Percentiles rank a stretch among this genome's conserved stretches.
These are phyloP conservation scores for Hemisphaericaspora xylofermentans DNA, from an alignment of 1,139 yeast species.

Conservation along the genomic window DNA sequence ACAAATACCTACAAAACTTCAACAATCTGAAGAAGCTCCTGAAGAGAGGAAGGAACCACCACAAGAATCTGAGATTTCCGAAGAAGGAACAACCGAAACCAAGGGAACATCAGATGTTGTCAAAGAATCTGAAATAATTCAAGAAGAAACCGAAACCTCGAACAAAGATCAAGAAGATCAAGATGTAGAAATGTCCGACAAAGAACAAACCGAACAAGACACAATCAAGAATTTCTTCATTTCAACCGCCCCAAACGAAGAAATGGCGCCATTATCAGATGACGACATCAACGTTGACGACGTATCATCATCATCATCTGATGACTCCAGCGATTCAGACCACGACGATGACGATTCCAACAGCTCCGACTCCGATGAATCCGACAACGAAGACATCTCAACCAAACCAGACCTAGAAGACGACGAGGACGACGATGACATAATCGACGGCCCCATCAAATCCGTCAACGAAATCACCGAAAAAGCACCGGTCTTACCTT, in stretches of 20 bases:
- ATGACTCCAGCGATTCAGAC: slow-evolving; percentile 12
- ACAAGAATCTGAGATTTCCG: too few relatives aligned
- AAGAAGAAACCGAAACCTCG: neutral
- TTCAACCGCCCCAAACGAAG: slow-evolving; percentile 3
- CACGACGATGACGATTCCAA: slow-evolving; percentile 18
- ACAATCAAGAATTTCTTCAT: slow-evolving; percentile 1
- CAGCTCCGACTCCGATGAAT: slow-evolving; percentile 21
- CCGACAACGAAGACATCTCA: slow-evolving; percentile 17
- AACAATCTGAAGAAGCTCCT: too few relatives aligned
- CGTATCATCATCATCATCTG: slow-evolving; percentile 13
- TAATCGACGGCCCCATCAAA: slow-evolving; percentile 55
- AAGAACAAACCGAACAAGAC: slow-evolving; percentile 4
- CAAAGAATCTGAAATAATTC: too few relatives aligned
- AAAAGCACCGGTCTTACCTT: slow-evolving; percentile 66
- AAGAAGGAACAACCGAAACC: too few relatives aligned
- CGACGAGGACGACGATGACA: slow-evolving; percentile 46
- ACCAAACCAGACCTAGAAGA: slow-evolving; percentile 23
- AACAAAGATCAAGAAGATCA: neutral
- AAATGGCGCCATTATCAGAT: slow-evolving; percentile 21
- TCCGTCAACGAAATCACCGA: slow-evolving; percentile 78
- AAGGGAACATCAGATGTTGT: too few relatives aligned
- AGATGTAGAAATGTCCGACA: neutral
- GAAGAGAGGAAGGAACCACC: too few relatives aligned
- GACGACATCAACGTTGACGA: slow-evolving; percentile 28
- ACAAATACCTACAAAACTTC: too few relatives aligned